A percentile compares a stretch with the other conserved stretches of the same genome.
phyloP scores from a whole-genome alignment of 148 eudicot species.

The Silene conica region DNA sequence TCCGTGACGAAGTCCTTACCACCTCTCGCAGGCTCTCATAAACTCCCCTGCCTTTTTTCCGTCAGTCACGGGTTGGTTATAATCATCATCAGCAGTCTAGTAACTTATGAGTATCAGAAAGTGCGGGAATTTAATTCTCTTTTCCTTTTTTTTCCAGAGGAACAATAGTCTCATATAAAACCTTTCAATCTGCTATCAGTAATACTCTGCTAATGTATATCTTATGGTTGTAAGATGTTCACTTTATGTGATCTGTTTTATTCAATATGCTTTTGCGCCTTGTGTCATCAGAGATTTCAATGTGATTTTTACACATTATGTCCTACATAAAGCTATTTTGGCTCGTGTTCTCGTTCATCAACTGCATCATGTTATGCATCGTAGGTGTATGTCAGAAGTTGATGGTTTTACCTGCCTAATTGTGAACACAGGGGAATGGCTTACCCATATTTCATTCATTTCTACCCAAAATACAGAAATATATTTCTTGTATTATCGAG shows the following conservation, averaged over 20 bases:
- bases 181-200: neutral
- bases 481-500: too few species aligned
- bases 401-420: too few species aligned
- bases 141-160: neutral
- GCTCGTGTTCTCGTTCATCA: too few species aligned
- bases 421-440: too few species aligned
- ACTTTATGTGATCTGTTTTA: neutral
- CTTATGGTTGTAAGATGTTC: slow-evolving; percentile 7
- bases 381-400: too few species aligned
- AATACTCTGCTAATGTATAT: slow-evolving; percentile 22
- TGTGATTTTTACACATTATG: neutral
- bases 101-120: slow-evolving; percentile 16
- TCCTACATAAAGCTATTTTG: too few species aligned
- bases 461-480: too few species aligned
- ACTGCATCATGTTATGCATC: too few species aligned
- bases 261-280: neutral
- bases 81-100: slow-evolving; percentile 21
- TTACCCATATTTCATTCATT: too few species aligned
- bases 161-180: slow-evolving; percentile 7
- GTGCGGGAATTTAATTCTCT: slow-evolving; percentile 9
- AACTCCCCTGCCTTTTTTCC: neutral
- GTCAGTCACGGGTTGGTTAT: slow-evolving; percentile 14
- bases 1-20: slow-evolving; percentile 19
- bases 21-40: slow-evolving; percentile 18
- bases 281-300: too few species aligned